Base-by-base conservation (phyloP, 306 rosid species). In the Cucumis melo region DNA sequence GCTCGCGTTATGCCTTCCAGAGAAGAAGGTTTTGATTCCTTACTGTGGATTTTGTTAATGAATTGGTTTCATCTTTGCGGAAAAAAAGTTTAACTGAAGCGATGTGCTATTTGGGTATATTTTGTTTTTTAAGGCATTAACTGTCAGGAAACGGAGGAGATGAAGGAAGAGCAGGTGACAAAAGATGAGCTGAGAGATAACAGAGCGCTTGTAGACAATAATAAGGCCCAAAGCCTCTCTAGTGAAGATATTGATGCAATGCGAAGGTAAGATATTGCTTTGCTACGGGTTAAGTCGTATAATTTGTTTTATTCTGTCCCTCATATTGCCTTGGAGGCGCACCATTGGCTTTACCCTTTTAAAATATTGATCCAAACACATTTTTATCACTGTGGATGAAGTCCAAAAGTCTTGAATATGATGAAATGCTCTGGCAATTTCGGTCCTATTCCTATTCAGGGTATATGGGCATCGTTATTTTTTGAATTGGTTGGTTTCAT, bases 241-340 rank as follows among this genome's bases (percentile, higher is more conserved):
- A 89, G 97, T 29, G 98, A 94, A 80, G 98, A 88, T 60, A 91
- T 91, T 54, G 84, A 91, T 66, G 86, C 87, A 63, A 86, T 93
- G 97, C 81, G 91, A 84, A 84, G 87, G 98, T 88, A 83, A 87
- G 82, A 39, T 23, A 19, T 5, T 64, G 14, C 11, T 48, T 68
- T 42, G n/a, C 36, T 12, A 44, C 38, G 55, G 48, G 8, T 74
- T 74, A 13, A 50, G 7, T 15, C n/a, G n/a, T 5, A 50, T 50
- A 50, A 4, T 15, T 5, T 50, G 55, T 50, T 50, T 50, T 14
- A 15, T 50, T 8, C 7, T 50, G 55, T 16, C n/a, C 8, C 55
- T 50, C 55, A 15, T 14, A 50, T 7, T 50, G 8, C 55, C 53
- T 46, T 46, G 6, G 6, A 46, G 16, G 13, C 15, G 16, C 51